Base-by-base conservation (phyloP, 306 rosid species). In the Vigna trinervia region DNA sequence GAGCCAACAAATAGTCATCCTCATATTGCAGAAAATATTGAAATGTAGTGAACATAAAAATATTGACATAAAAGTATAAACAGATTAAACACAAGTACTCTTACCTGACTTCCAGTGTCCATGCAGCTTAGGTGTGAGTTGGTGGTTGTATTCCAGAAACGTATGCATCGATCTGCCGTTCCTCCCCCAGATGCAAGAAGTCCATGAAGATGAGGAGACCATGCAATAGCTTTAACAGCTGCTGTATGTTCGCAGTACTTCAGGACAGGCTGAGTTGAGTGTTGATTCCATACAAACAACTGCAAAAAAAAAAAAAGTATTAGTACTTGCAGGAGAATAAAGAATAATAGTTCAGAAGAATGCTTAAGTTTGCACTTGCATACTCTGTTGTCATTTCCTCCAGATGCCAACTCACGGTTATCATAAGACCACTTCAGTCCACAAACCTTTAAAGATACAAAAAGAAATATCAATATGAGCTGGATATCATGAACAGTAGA, bases 151-250 rank as follows among this genome's bases (percentile, higher is more conserved):
- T 96, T 96, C 99, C 99, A 96, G 86, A 96, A 96, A 52, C 96
- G 97, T 79, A 96, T 96, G 77, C 97, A 92, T 57, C 98, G 82
- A 62, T 96, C 99, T 20, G 99, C 99, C 43, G 99, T 96, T 81
- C 99, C 99, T 74, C 99, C 99, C 22, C 98, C 99, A 32, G 99
- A 96, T 78, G 99, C 99, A 66, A 96, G 98, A 85, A 96, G 99
- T 75, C 99, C 99, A 78, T 96, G 99, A 80, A 91, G 92, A 91
- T 92, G 98, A 62, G 99, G 99, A 68, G 98, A 96, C 99, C 99
- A 96, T 63, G 98, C 99, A 85, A 96, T 96, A 68, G 99, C 99
- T 86, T 96, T 96, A 60, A 96, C 99, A 51, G 99, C 99, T 23
- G 99, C 99, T 51, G 99, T 92, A 82, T 96, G 98, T 86, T 96